Evolutionary conservation across 1,284 basidiomycete species (phyloP), one percentile per base, ranked within the genome.

Genomic region (Boletellus dicymbophilus): DNA sequence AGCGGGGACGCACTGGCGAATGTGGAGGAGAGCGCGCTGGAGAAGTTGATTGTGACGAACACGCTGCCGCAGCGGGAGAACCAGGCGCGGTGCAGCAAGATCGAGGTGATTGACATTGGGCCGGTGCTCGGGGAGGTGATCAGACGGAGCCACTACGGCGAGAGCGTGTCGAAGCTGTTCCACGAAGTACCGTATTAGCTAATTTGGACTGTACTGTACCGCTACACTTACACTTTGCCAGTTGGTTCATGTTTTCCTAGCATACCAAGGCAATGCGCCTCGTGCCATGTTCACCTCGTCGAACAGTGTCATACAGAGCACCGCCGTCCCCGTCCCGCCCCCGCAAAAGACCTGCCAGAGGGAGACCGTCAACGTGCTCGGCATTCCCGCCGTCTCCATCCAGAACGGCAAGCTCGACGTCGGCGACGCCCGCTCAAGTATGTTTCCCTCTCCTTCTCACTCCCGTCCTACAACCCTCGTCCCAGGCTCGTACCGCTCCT

Each of bases 1-100:
- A 91, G 88, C 65, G 95, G 95, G 23, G 87, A 92, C 51, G 95
- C 96, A 43, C 76, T 98, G 57, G 72, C 79, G 71, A 76, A 76
- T 26, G 83, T 96, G 54, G 77, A 80, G 60, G 77, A 79, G 61
- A 93, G 89, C 59, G 82, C 81, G 55, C 73, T 99, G 70, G 93
- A 96, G 73, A 97, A 95, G 79, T 75, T 99, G 66, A 93, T 99
- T 50, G 95, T 99, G 60, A 99, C 97, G 60, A 99, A 99, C 76
- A 99, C 97, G 66, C 84, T 99, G 37, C 97, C 97, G 37, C 96
- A 99, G 72, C 61, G 75, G 54, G 85, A 79, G 58, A 96, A 98
- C 73, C 79, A 85, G 66, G 78, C 75, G 41, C 69, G 69, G 55
- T 97, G 95, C 72, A 67, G 71, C 51, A 98, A 97, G 78, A 86